phyloP scores from a whole-genome alignment of 768 basidiomycete species.

The Pleurotus eryngii region DNA sequence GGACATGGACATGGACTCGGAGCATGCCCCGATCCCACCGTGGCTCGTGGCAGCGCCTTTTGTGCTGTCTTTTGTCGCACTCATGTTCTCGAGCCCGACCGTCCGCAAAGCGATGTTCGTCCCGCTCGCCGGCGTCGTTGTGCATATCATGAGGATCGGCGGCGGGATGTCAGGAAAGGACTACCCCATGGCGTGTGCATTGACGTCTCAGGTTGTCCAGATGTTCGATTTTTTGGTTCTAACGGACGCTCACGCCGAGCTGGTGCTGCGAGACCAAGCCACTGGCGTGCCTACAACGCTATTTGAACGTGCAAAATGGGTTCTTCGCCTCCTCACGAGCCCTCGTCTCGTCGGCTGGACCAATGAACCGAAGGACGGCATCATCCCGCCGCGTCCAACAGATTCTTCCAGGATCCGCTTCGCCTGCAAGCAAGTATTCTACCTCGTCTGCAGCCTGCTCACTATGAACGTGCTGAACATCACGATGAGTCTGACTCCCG shows the following conservation, averaged over 20 bases:
- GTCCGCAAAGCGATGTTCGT: too few relatives aligned
- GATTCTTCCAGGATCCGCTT: not conserved
- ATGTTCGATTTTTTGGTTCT: conserved; percentile 25
- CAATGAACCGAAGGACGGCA: conserved; percentile 21
- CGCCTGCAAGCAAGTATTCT: not conserved
- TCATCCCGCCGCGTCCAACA: conserved; percentile 14
- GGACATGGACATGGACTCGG: too few relatives aligned
- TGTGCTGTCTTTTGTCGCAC: too few relatives aligned
- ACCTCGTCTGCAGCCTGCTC: not conserved
- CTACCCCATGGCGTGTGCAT: not conserved
- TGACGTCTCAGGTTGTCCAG: not conserved
- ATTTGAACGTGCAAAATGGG: conserved; percentile 25
- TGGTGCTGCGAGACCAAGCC: conserved; percentile 17
- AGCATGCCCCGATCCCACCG: too few relatives aligned
- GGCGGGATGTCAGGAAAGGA: not conserved
- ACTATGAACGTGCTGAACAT: not conserved
- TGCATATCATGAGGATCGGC: too few relatives aligned
- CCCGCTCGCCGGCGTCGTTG: too few relatives aligned
- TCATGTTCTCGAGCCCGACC: too few relatives aligned
- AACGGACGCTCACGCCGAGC: conserved; percentile 19
- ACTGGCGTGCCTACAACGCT: conserved; percentile 9
- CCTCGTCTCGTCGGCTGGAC: conserved; percentile 34
- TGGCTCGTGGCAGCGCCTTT: too few relatives aligned
- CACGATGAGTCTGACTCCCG: not conserved
- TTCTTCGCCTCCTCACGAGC: conserved; percentile 24